Base-by-base conservation (phyloP, 1,139 yeast genomes). In the Meyerozyma smithsonii region DNA sequence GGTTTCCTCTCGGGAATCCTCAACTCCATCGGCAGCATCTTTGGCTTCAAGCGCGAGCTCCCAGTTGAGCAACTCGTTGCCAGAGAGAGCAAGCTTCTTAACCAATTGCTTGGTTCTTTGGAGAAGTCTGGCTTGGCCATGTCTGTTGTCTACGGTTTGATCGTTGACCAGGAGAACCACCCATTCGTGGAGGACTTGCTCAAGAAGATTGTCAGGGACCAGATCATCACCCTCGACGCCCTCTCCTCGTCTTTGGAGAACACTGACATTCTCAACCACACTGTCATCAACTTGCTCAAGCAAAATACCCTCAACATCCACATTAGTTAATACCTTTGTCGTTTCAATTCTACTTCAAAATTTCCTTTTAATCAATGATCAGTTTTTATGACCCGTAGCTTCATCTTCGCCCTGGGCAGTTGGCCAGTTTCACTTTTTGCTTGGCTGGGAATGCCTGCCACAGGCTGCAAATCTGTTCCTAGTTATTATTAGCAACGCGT, bases 41-140 rank as follows among this genome's bases (percentile, higher is more conserved):
- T 30, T 21, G 34, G 34, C 12, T 30, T 30, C 34, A 30, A 30
- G 34, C 19, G 34, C 8, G 34, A 30, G 15, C 21, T 30, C 5
- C 21, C 20, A 4, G 12, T 30, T 10, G 34, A 30, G 21, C 14
- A 30, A n/a, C n/a, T 30, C 15, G 20, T 30, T 4, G 34, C 20
- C 21, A 30, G 34, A 30, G 34, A 30, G n/a, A 30, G 16, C 17
- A 6, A 4, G 3, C 34, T 30, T 30, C 34, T 30, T 11, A 12
- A 30, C 34, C 15, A 30, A 8, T 30, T 30, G 21, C 11, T 30
- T 11, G 34, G 34, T 24, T 59, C 65, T 2, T 52, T 61, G 42
- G 46, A 53, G 16, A 59, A 57, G 46, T 60, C 65, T 5, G 66
- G 66, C 16, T 54, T 61, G 37, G 64, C 52, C 28, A 52, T 58